Evolutionary conservation across 306 rosid species (phyloP), one percentile per base, ranked within the genome.

Genomic region (Castanea sativa): DNA sequence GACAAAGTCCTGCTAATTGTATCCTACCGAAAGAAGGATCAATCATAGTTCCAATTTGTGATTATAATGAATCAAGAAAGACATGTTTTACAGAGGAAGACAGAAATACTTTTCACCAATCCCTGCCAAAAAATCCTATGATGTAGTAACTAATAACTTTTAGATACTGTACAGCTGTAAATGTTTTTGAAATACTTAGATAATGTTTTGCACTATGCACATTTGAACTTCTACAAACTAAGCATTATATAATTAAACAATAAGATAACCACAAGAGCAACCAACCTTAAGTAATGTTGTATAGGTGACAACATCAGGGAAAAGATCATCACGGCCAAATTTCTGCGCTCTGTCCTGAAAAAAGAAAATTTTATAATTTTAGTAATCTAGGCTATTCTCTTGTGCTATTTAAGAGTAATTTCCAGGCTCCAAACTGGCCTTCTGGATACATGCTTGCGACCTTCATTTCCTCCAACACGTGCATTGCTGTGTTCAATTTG

Each of bases 381-480:
- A 79, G 79, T 79, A 74, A 77, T 79, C 53, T 64, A 13, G 79
- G 74, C 12, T 73, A 74, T 68, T 75, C 64, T 30, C 80, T 58
- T 27, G 72, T 73, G 70, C 79, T 20, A 25, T 55, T 38, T 52
- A 74, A 63, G 67, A 27, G 76, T 27, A 25, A 63, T 69, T 21
- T 71, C 45, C 80, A 81, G 85, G 89, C 88, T 81, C 83, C 72
- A 80, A 84, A 89, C 77, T 86, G 82, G 87, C 85, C 89, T 78
- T 80, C 80, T 74, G 73, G 86, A 76, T 82, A 79, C 76, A 81
- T 80, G 75, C 79, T 64, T 38, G 84, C 64, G 87, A 91, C 97
- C 98, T 91, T 93, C 97, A 93, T 91, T 84, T 90, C 94, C 83
- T 85, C 85, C 57, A 91, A 88, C 77, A 91, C 89, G 49, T 86